Evolutionary conservation across 768 basidiomycete species (phyloP), one percentile per base, ranked within the genome.

Genomic region (Amanita molliuscula): DNA sequence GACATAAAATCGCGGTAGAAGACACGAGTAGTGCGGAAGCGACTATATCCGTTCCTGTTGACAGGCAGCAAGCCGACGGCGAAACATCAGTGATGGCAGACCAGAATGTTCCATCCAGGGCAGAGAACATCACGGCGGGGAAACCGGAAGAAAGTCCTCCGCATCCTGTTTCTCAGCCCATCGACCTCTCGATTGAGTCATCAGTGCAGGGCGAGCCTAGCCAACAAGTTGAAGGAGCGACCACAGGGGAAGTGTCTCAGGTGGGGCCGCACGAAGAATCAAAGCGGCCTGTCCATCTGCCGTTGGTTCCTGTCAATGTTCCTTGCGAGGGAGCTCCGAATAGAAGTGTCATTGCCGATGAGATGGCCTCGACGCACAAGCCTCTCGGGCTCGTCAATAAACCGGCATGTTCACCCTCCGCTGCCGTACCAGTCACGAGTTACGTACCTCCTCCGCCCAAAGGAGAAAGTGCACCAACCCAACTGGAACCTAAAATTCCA

Each of bases 231-330:
- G 25, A 16, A 20, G 29, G 10, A 13, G 21, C 11, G 29, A 29
- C 29, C 3, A 3, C 23, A 23, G 33, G 16, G 23, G 35, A 37
- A 21, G 20, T 48, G 48, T 48, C 37, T 48, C 48, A 48, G 38
- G 18, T 41, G n/a, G 16, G 2, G 4, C 47, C 2, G 13, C 47
- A 9, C 11, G 38, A 28, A 20, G 47, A 42, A 34, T 18, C 28
- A 44, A 50, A 21, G 28, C 29, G 33, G 21, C 10, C 41, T 20
- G 15, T 44, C 10, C 40, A 26, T 26, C 34, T 44, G 33, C 33
- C 49, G 6, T 25, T 50, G 13, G 33, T 50, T 9, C 49, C 49
- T 15, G 41, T 50, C 42, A 50, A 50, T 34, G 31, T 35, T 25
- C 11, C 41, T 10, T 40, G 42, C 26, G 49, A 50, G 18, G 37